Conservation (phyloP, 495 filamentous ascomycete species). For the Diplogelasinospora grovesii region DNA sequence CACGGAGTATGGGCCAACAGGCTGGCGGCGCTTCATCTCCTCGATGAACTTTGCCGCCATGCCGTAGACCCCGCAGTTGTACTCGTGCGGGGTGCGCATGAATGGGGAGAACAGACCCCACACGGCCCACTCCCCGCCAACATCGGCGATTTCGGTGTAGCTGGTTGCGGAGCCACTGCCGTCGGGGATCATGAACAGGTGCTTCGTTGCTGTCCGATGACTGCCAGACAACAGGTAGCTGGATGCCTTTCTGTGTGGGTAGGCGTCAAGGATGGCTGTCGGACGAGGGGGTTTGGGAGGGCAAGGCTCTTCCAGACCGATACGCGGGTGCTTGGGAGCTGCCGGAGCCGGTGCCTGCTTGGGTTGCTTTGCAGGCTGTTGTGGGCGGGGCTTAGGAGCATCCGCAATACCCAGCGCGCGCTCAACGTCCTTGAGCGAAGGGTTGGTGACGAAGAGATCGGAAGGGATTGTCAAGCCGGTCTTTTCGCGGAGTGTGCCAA, state of each 20-base stretch:
- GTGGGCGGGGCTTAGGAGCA: constrained; percentile 30
- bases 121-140: constrained; percentile 46
- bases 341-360: constrained; percentile 19
- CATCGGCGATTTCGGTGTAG: constrained; percentile 48
- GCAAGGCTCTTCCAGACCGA: constrained; percentile 25
- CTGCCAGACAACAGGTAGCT: constrained; percentile 60
- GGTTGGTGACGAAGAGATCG: constrained; percentile 42
- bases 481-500: constrained; percentile 53
- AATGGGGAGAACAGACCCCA: constrained; percentile 63
- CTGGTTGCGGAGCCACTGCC: constrained; percentile 64
- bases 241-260: constrained; percentile 59
- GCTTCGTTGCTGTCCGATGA: constrained; percentile 50
- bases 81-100: constrained; percentile 49
- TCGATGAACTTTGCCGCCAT: constrained; percentile 50
- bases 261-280: constrained; percentile 54
- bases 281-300: constrained; percentile 30
- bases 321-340: constrained; percentile 22
- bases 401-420: constrained; percentile 36
- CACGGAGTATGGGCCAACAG: constrained; percentile 60
- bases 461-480: constrained; percentile 40
- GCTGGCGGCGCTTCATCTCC: constrained; percentile 58
- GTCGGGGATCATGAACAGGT: constrained; percentile 69
- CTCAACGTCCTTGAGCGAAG: constrained; percentile 43
- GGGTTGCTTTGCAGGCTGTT: constrained; percentile 28
- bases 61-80: constrained; percentile 50